Evolutionary conservation across 495 filamentous ascomycete species (phyloP), one percentile per base, ranked within the genome.

Genomic region (Aspergillus bridgeri): DNA sequence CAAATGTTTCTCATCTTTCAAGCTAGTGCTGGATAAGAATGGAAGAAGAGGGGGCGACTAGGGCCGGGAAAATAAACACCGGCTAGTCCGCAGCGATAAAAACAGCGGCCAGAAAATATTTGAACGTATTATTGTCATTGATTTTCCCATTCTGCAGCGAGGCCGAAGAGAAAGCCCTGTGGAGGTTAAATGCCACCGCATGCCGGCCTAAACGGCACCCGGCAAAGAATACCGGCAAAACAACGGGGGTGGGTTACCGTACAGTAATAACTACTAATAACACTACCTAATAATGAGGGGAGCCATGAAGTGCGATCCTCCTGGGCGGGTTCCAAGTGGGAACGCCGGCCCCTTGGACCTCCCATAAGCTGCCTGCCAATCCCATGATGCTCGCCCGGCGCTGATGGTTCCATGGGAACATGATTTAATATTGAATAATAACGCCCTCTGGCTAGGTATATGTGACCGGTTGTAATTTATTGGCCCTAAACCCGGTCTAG

Each of bases 171-270:
- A 29, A 29, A 29, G n/a, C n/a, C n/a, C n/a, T n/a, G n/a, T 29
- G 27, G 27, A 29, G 17, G 15, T 21, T 53, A 59, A 65, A 65
- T 65, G 63, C 63, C 63, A 65, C 63, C 24, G 42, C 57, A 62
- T 60, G 59, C 60, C 63, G 42, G 22, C 21, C 48, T 54, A 65
- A 65, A 65, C 60, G 56, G 57, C 63, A 60, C 63, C 51, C 13
- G 25, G 47, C 7, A 42, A 51, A 56, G 58, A n/a, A 60, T 61
- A 65, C 62, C 59, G 62, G 62, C 44, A 57, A 56, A 43, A 53
- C 58, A 54, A 51, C 22, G 27, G 42, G 44, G 59, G 18, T 23
- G 9, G 24, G 23, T 24, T 49, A 49, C n/a, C n/a, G n/a, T n/a
- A 20, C 25, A 27, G 44, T 18, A 48, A 48, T 47, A 46, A 46